These are phyloP conservation scores for Pichia sp. DNA, from an alignment of 1,139 yeast species.

Conservation along the genomic window DNA sequence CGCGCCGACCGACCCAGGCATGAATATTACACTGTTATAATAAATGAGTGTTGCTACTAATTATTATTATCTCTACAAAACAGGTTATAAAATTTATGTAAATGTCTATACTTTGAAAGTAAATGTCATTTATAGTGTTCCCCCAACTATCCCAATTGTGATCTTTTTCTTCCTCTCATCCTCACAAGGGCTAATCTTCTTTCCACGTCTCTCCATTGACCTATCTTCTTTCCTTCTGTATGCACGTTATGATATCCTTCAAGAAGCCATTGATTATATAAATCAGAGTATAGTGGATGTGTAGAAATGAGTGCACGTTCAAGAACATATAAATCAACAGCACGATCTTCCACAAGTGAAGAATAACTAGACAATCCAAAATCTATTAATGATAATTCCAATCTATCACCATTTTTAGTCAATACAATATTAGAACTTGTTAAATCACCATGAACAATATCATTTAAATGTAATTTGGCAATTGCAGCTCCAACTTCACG, in stretches of 20 bases:
- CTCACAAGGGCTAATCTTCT: slow-evolving; percentile 76
- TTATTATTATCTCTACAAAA: no score
- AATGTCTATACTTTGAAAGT: no score
- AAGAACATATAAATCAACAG: slow-evolving; percentile 89
- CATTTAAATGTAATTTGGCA: slow-evolving; percentile 66
- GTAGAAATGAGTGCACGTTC: slow-evolving; percentile 90
- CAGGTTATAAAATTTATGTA: no score
- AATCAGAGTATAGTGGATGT: slow-evolving; percentile 66
- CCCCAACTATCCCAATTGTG: slow-evolving; percentile 85
- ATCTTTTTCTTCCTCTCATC: slow-evolving; percentile 87
- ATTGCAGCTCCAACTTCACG: slow-evolving; percentile 58
- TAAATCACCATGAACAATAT: slow-evolving; percentile 89
- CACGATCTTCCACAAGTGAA: slow-evolving; percentile 79
- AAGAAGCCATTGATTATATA: slow-evolving; percentile 64
- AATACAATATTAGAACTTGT: slow-evolving; percentile 84
- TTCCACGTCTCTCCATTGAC: slow-evolving; percentile 39
- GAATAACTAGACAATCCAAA: slow-evolving; percentile 86
- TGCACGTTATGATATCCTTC: slow-evolving; percentile 60
- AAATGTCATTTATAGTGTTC: no score
- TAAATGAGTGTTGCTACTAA: no score
- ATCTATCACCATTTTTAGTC: slow-evolving; percentile 23
- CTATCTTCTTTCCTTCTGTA: slow-evolving; percentile 22
- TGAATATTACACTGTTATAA: background rate
- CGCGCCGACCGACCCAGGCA: background rate
- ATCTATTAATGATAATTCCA: slow-evolving; percentile 60